Percentiles rank a stretch among this genome's conserved stretches.
These are phyloP conservation scores for Talaromyces sp. DNA, from an alignment of 2,329 filamentous ascomycete species.

Conservation along the genomic window DNA sequence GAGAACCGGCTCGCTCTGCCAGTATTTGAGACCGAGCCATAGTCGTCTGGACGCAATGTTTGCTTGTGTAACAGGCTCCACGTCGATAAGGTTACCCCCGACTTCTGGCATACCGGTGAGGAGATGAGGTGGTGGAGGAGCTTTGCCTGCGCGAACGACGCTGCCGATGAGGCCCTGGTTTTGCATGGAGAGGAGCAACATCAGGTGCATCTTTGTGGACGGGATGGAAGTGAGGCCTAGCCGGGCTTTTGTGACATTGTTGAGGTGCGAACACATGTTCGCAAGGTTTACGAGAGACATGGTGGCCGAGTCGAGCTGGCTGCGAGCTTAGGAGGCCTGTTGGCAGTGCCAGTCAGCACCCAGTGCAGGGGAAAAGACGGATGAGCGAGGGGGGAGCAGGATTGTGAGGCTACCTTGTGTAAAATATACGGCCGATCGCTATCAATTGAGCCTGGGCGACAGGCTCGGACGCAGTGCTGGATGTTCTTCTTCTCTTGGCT, in stretches of 20 bases:
- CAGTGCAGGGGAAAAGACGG: neutral
- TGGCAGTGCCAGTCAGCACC: neutral
- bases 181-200: constrained; percentile 70
- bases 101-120: constrained; percentile 46
- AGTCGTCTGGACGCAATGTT: constrained; percentile 72
- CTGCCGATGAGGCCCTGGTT: constrained; percentile 75
- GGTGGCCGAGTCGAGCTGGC: constrained; percentile 16
- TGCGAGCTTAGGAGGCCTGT: neutral
- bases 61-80: constrained; percentile 55
- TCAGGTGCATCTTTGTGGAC: constrained; percentile 74
- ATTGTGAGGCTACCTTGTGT: neutral
- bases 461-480: neutral
- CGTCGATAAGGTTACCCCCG: constrained; percentile 29
- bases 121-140: constrained; percentile 49
- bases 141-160: constrained; percentile 66
- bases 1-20: constrained; percentile 74
- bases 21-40: constrained; percentile 90
- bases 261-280: constrained; percentile 82
- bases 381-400: neutral
- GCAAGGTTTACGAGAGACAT: constrained; percentile 73
- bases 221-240: constrained; percentile 79
- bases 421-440: neutral
- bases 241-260: constrained; percentile 80
- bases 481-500: neutral
- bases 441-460: neutral